Conservation (phyloP, 805 yeast genomes). For the Candida ipomoeae region DNA sequence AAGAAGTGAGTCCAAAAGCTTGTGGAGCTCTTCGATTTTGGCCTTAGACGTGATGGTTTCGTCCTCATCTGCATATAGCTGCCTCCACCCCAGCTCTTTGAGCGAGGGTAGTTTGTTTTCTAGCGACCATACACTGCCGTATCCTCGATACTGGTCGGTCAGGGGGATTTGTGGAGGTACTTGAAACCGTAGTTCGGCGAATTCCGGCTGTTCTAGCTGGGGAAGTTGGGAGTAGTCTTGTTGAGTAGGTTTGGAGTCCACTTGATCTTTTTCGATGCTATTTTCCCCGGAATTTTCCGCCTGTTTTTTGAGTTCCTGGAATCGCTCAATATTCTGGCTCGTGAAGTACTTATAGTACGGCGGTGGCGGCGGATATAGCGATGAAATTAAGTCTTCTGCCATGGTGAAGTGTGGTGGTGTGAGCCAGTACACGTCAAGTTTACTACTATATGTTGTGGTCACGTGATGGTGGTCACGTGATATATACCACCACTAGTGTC, state of each 20-base stretch:
- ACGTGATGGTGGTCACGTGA: neutral
- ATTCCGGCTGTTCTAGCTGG: conserved; percentile 19
- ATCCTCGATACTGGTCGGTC: conserved; percentile 71
- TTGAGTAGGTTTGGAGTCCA: too few species aligned
- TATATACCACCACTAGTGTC: too few species aligned
- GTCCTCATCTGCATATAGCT: conserved; percentile 52
- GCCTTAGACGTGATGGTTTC: conserved; percentile 34
- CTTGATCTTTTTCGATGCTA: too few species aligned
- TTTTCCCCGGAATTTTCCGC: neutral
- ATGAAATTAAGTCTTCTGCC: conserved; percentile 44
- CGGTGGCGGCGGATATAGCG: conserved; percentile 95
- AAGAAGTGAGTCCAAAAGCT: conserved; percentile 70
- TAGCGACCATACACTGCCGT: conserved; percentile 87
- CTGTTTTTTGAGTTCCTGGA: conserved; percentile 25
- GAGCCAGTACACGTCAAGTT: neutral
- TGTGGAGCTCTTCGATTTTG: conserved; percentile 72
- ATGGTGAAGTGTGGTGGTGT: conserved; percentile 2
- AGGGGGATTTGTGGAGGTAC: conserved; percentile 63
- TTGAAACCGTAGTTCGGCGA: conserved; percentile 50
- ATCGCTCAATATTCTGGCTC: conserved; percentile 52
- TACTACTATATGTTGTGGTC: too few species aligned
- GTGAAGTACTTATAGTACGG: conserved; percentile 74
- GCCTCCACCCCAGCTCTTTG: conserved; percentile 71
- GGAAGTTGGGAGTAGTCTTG: neutral
- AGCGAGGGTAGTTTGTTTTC: conserved; percentile 74